These are phyloP conservation scores for Fusarium oligoseptatum DNA, from an alignment of 2,329 filamentous ascomycete genomes.

Conservation along the genomic window DNA sequence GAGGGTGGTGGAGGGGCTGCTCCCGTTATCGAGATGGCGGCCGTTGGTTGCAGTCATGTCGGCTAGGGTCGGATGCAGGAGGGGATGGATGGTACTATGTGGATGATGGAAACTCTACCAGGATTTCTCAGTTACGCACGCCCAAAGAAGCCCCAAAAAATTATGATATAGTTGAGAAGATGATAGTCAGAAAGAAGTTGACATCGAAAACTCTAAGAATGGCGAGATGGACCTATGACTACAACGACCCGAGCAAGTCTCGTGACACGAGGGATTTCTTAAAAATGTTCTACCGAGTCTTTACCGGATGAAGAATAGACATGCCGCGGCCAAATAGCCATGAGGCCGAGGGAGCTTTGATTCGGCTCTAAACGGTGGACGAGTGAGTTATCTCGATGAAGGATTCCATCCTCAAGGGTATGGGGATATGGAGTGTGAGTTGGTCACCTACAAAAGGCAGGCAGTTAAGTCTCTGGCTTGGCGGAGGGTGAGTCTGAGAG, in stretches of 20 bases:
- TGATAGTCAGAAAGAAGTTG: background rate
- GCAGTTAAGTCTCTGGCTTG: background rate
- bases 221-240: conserved; percentile 27
- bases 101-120: conserved; percentile 1
- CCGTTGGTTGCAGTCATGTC: conserved; percentile 46
- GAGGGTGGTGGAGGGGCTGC: conserved; percentile 43
- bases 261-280: conserved; percentile 44
- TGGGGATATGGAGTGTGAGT: background rate
- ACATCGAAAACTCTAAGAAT: conserved; percentile 31
- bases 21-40: conserved; percentile 32
- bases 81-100: background rate
- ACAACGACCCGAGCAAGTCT: conserved; percentile 36
- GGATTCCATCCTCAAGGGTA: background rate
- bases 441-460: background rate
- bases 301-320: conserved; percentile 35
- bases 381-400: background rate
- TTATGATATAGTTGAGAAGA: conserved; percentile 3
- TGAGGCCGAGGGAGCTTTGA: background rate
- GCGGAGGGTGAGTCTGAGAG: background rate
- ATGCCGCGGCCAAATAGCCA: background rate
- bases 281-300: conserved; percentile 45
- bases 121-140: background rate
- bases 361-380: background rate
- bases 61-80: conserved; percentile 23
- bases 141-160: conserved; percentile 4